Evolutionary conservation across 2,329 filamentous ascomycete genomes (phyloP), one percentile per base, ranked within the genome.

Genomic region (Chrysoporthe puriensis): DNA sequence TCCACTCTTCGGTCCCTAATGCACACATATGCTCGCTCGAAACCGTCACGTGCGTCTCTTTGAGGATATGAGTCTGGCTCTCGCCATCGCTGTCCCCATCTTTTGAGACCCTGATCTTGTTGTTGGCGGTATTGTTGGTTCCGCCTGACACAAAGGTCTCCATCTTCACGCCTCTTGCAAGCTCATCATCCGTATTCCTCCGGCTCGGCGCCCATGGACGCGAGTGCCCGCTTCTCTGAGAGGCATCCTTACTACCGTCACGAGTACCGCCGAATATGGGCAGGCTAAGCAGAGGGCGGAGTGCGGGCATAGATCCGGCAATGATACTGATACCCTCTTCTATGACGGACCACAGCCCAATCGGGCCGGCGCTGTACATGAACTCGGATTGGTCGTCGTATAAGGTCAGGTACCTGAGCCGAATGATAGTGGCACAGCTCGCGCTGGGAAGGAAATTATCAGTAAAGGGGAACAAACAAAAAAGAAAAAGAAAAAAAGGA

Each of bases 281-380:
- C 46, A 77, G 67, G 63, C 73, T 73, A 63, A 84, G 76, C 8
- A 84, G 73, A 1, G 82, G 82, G 0, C 82, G 81, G 1, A 84
- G 77, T 4, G 81, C 79, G 8, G 81, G 80, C 48, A 82, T 75
- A 8, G 81, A 83, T 2, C 81, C 82, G 14, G 84, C 82, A 8
- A 81, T 77, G 69, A 86, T 83, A 21, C 83, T 83, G 21, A 81
- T 82, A 11, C 81, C 83, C 44, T 82, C 81, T 69, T 84, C 83
- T 34, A 83, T 77, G 43, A 83, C 78, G 3, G 81, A 82, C 81
- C 81, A 84, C 63, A 82, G 76, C 0, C 78, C 79, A 46, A 82
- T 81, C 58, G 79, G 77, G 46, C 79, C 79, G 9, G 79, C 77
- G 64, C 75, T 73, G 72, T 74, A 80, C 73, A 82, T 77, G 70